Base-by-base conservation (phyloP, 2,329 filamentous ascomycete species). In the Fusarium irregulare region DNA sequence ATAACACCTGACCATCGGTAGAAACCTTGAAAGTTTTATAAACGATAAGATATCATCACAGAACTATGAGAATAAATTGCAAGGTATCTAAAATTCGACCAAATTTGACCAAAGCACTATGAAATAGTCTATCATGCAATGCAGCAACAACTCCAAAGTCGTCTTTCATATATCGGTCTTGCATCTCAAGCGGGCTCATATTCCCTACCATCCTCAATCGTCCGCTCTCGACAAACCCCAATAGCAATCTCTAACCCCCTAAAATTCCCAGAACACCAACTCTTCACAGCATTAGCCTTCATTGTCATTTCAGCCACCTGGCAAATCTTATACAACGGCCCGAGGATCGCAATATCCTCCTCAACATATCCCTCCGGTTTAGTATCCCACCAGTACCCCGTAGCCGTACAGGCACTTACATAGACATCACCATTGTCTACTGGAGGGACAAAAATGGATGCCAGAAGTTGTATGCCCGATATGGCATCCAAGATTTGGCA, bases 201-300 rank as follows among this genome's bases (percentile, higher is more conserved):
- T n/a, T 10, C 49, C 12, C 8, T n/a, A 12, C 3, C 14, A 13
- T 9, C 12, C 47, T 18, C 16, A 5, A 23, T 34, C 30, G 3
- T 28, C 34, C 23, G 18, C 18, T 27, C 18, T 27, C 20, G n/a
- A 41, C 45, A 53, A 4, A 42, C 12, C 8, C 37, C 50, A 4
- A 70, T 7, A 7, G 13, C 12, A 21, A 71, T 21, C 11, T 64
- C 30, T 12, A 70, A 30, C 3, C 44, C 46, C 1, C 8, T 8
- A 1, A 70, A n/a, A n/a, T 55, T 59, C 14, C 42, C 7, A 20
- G 63, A 54, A 6, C 14, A n/a, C 67, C 67, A 70, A 4, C 16
- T 34, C n/a, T 10, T 53, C 6, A 18, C 18, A 14, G 42, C 9
- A 13, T 54, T 64, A 27, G 46, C 8, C 1, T 5, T 23, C 49